Conservation (phyloP, 208 protist species). For the Pavlovales sp. region DNA sequence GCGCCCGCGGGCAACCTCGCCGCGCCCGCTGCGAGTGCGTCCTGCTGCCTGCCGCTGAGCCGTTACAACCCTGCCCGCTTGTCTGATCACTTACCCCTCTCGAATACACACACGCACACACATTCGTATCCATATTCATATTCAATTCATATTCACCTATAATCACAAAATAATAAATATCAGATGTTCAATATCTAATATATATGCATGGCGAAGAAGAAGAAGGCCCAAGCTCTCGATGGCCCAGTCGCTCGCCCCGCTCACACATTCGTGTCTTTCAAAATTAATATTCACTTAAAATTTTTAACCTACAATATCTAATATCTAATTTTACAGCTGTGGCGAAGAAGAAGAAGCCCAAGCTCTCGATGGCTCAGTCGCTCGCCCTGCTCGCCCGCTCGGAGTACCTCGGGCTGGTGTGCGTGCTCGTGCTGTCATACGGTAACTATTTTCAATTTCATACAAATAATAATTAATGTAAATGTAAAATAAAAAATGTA, state of each 20-base stretch:
- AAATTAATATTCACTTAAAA: too few species aligned
- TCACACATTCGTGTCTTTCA: too few species aligned
- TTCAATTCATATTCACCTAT: too few species aligned
- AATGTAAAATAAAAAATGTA: too few species aligned
- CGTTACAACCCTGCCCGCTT: too few species aligned
- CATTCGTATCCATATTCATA: too few species aligned
- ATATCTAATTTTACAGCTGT: neutral
- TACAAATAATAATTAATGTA: too few species aligned
- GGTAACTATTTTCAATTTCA: too few species aligned
- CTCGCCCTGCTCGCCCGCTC: neutral
- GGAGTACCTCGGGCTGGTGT: neutral
- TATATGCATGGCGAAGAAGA: neutral
- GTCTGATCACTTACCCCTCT: too few species aligned
- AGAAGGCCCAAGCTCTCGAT: constrained; percentile 31
- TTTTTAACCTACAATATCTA: neutral
- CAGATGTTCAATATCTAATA: neutral
- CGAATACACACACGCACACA: too few species aligned
- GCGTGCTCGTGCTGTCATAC: neutral
- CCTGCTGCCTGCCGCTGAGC: too few species aligned
- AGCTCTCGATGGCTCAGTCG: neutral
- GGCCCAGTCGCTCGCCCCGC: neutral
- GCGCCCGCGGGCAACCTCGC: too few species aligned
- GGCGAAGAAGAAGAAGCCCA: constrained; percentile 41
- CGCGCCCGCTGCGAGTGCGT: neutral
- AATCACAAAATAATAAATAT: neutral